Evolutionary conservation across 2,329 filamentous ascomycete genomes (phyloP).

Genomic region (Colletotrichum coccodes): DNA sequence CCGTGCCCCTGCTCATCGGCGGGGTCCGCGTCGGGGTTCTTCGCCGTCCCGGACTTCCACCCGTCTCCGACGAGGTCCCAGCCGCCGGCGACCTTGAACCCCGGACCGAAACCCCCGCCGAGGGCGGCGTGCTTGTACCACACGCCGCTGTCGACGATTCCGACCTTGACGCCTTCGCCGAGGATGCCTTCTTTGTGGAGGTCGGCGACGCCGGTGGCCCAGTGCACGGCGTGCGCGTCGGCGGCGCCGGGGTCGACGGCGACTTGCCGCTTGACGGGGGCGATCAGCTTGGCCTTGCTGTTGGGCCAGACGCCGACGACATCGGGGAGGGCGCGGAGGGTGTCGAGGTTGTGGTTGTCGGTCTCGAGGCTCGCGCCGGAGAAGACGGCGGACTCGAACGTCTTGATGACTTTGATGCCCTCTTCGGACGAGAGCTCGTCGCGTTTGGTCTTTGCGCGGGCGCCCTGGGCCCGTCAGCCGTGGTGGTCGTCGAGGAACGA

Average conservation of each 20-base stretch:
- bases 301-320: slow-evolving; percentile 25
- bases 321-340: slow-evolving; percentile 15
- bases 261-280: slow-evolving; percentile 16
- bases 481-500: fast-evolving
- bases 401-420: slow-evolving; percentile 24
- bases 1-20: slow-evolving; percentile 40
- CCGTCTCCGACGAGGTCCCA: slow-evolving; percentile 54
- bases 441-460: neutral
- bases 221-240: slow-evolving; percentile 23
- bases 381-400: slow-evolving; percentile 27
- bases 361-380: slow-evolving; percentile 29
- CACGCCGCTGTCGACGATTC: slow-evolving; percentile 35
- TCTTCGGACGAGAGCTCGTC: slow-evolving; percentile 15
- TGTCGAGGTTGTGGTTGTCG: slow-evolving; percentile 24
- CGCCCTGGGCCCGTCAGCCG: neutral
- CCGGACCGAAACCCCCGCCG: slow-evolving; percentile 58
- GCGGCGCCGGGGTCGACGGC: neutral
- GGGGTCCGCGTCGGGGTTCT: slow-evolving; percentile 47
- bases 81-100: slow-evolving; percentile 54
- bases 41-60: slow-evolving; percentile 37
- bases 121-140: slow-evolving; percentile 39
- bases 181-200: slow-evolving; percentile 30
- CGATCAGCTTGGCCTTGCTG: slow-evolving; percentile 13
- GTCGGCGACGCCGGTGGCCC: slow-evolving; percentile 34
- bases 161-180: slow-evolving; percentile 36